Percentiles rank a stretch among this genome's conserved stretches.
These are phyloP conservation scores for Globisporangium polare DNA, from an alignment of 352 stramenopile species.

Conservation along the genomic window DNA sequence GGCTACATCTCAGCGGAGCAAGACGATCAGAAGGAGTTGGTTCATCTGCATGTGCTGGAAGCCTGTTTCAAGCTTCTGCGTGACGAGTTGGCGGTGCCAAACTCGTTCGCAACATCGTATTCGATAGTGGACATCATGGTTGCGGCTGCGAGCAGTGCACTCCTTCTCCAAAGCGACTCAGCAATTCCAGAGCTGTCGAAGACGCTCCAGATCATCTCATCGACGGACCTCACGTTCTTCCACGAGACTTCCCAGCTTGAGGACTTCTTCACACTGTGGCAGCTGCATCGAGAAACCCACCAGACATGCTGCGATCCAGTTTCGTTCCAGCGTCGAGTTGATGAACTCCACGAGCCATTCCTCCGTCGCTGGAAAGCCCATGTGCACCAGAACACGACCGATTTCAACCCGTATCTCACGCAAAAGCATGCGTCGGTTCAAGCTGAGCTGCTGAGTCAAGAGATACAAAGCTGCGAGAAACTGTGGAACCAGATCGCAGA, in stretches of 20 bases:
- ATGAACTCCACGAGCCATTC: slow-evolving; percentile 36
- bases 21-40: slow-evolving; percentile 21
- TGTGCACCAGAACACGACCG: slow-evolving; percentile 32
- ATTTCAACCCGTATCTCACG: slow-evolving; percentile 75
- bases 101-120: slow-evolving; percentile 27
- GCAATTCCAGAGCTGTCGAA: slow-evolving; percentile 38
- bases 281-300: slow-evolving; percentile 50
- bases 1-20: neutral
- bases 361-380: slow-evolving; percentile 39
- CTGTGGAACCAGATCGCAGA: slow-evolving; percentile 57
- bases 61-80: slow-evolving; percentile 40
- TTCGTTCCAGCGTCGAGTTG: slow-evolving; percentile 19
- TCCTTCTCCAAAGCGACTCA: slow-evolving; percentile 26
- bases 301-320: slow-evolving; percentile 33
- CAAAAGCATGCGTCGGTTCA: slow-evolving; percentile 46
- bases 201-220: slow-evolving; percentile 75
- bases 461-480: slow-evolving; percentile 44
- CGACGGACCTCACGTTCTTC: slow-evolving; percentile 69
- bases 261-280: slow-evolving; percentile 61
- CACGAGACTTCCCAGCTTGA: slow-evolving; percentile 44
- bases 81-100: slow-evolving; percentile 17
- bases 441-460: slow-evolving; percentile 43
- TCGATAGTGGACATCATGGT: slow-evolving; percentile 52
- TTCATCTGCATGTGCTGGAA: slow-evolving; percentile 54
- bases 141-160: slow-evolving; percentile 33